Percentiles rank a stretch among this genome's conserved stretches.
phyloP scores from a whole-genome alignment of 2,329 filamentous ascomycete species.

The Sporothrix pseudoabietina region DNA sequence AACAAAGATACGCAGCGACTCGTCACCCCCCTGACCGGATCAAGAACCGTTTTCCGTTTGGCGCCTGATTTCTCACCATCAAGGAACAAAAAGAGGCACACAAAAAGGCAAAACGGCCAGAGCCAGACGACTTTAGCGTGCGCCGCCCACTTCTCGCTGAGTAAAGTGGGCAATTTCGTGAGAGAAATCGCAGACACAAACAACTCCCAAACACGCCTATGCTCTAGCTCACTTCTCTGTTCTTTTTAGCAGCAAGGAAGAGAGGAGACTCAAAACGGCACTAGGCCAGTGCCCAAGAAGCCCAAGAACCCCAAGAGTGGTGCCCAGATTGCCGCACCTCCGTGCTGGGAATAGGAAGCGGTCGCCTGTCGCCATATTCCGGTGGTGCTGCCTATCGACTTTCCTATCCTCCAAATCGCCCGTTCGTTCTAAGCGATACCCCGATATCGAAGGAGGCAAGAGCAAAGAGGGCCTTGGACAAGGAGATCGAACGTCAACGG shows the following conservation, averaged over 20 bases:
- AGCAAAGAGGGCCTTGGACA: neutral
- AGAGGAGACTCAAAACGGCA: conserved; percentile 7
- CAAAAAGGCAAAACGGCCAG: neutral
- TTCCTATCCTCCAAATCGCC: conserved; percentile 1
- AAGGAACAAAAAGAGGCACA: neutral
- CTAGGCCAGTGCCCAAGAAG: neutral
- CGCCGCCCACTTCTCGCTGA: conserved; percentile 28
- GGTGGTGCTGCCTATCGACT: conserved; percentile 17
- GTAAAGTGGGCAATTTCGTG: conserved; percentile 23
- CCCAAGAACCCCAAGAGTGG: neutral
- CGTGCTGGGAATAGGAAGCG: neutral
- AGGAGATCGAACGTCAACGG: neutral
- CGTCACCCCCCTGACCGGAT: neutral
- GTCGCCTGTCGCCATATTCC: neutral
- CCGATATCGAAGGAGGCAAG: conserved; percentile 5
- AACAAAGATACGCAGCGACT: no score
- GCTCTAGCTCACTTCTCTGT: neutral
- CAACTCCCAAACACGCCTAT: neutral
- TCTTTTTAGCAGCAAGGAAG: neutral
- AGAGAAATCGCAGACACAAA: neutral
- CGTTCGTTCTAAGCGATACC: neutral
- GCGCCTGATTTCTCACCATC: conserved; percentile 8
- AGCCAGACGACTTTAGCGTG: conserved; percentile 24
- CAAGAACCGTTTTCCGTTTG: neutral
- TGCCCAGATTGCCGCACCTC: conserved; percentile 3